Conservation (phyloP, 345 rosid genomes). For the Eucalyptus pauciflora region DNA sequence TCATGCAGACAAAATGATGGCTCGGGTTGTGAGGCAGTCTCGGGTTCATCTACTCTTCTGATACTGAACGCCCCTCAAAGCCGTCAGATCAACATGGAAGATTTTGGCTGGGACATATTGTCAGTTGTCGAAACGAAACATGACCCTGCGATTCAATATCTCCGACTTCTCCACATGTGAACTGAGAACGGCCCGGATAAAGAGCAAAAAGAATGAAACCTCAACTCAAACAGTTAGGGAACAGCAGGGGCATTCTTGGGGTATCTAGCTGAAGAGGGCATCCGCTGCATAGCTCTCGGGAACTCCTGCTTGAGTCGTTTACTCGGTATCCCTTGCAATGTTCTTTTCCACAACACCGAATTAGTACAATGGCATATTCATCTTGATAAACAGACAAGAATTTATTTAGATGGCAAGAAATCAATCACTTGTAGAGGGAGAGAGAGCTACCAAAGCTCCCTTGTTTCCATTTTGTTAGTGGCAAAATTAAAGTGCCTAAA, state of each 20-base stretch:
- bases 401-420: not conserved
- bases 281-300: conserved; percentile 49
- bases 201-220: not conserved
- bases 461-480: not conserved
- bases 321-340: conserved; percentile 46
- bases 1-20: not conserved
- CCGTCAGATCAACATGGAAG: not conserved
- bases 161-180: not conserved
- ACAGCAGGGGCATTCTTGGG: conserved; percentile 46
- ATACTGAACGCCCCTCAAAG: not conserved
- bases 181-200: not conserved
- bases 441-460: not conserved
- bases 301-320: conserved; percentile 75
- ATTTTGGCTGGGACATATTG: not conserved
- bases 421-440: not conserved
- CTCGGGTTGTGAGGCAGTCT: not conserved
- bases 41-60: not conserved
- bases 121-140: not conserved
- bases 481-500: not conserved
- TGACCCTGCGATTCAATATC: not conserved
- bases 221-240: conserved; percentile 16
- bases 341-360: conserved; percentile 18
- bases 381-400: not conserved
- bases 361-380: not conserved
- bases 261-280: conserved; percentile 75